A percentile compares a stretch with the other conserved stretches of the same genome.
Conservation (phyloP, 2,329 filamentous ascomycete species). For the Pyricularia pennisetigena region DNA sequence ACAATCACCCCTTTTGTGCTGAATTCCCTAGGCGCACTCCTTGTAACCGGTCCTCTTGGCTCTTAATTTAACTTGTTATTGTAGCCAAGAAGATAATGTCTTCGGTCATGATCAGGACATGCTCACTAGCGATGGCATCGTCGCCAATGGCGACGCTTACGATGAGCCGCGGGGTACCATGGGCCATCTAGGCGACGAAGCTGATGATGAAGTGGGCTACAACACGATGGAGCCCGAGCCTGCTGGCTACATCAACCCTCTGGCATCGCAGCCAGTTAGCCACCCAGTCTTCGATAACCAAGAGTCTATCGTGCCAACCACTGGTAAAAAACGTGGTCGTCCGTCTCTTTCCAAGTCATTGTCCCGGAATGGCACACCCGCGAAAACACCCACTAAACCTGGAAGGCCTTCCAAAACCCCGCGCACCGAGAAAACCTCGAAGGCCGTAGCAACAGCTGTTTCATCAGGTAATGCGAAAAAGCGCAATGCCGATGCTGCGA, state of each 20-base stretch:
- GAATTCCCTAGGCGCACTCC: neutral
- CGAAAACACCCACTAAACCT: slow-evolving; percentile 3
- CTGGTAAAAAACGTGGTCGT: slow-evolving; percentile 6
- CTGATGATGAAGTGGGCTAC: neutral
- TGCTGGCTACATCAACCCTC: neutral
- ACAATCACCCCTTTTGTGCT: neutral
- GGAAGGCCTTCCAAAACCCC: neutral
- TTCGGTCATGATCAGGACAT: slow-evolving; percentile 4
- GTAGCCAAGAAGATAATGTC: slow-evolving; percentile 4
- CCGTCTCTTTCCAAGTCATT: neutral
- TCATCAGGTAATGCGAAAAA: slow-evolving; percentile 8
- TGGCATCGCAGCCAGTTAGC: neutral
- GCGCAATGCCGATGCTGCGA: slow-evolving; percentile 13
- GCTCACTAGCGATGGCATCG: neutral
- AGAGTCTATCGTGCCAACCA: neutral
- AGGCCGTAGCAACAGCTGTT: neutral
- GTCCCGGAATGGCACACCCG: slow-evolving; percentile 4
- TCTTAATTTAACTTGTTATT: neutral
- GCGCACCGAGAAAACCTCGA: neutral
- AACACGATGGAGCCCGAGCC: neutral
- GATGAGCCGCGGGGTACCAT: neutral
- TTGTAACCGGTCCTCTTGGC: neutral
- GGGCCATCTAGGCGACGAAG: slow-evolving; percentile 4
- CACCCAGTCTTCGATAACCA: neutral
- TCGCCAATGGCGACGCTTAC: neutral